Evolutionary conservation across 129 eudicot species (phyloP).

Genomic region (Ambrosia artemisiifolia): DNA sequence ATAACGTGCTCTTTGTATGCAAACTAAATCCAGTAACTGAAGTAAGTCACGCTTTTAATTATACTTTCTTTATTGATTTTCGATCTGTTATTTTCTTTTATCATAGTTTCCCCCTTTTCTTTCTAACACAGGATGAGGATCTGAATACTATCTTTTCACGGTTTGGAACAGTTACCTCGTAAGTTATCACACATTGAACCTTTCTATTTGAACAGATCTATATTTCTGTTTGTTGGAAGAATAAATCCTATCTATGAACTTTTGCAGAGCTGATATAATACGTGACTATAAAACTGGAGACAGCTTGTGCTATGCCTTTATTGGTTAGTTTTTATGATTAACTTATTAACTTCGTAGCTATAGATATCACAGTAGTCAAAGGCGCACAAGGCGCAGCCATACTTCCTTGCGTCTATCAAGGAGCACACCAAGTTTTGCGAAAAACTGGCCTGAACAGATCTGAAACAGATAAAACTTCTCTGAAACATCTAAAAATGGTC

Average conservation of each 20-base stretch:
- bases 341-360: background rate
- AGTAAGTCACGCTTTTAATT: constrained; percentile 41
- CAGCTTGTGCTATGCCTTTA: constrained; percentile 95
- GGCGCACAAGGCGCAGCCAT: too few species aligned
- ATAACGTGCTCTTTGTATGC: constrained; percentile 92
- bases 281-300: constrained; percentile 94
- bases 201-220: background rate
- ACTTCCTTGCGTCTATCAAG: too few species aligned
- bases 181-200: constrained; percentile 27
- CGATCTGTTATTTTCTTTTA: constrained; percentile 6
- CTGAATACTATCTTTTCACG: constrained; percentile 87
- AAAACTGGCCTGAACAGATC: too few species aligned
- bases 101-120: background rate
- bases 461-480: too few species aligned
- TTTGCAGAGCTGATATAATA: constrained; percentile 81
- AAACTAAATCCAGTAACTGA: constrained; percentile 96
- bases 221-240: background rate
- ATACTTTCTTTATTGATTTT: background rate
- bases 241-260: constrained; percentile 24
- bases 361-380: background rate
- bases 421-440: too few species aligned
- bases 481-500: too few species aligned
- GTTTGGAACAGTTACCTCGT: constrained; percentile 92
- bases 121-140: constrained; percentile 72
- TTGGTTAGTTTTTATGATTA: constrained; percentile 50